Evolutionary conservation across 106 monocot species (phyloP).

Genomic region (Dendrobium chrysotoxum): DNA sequence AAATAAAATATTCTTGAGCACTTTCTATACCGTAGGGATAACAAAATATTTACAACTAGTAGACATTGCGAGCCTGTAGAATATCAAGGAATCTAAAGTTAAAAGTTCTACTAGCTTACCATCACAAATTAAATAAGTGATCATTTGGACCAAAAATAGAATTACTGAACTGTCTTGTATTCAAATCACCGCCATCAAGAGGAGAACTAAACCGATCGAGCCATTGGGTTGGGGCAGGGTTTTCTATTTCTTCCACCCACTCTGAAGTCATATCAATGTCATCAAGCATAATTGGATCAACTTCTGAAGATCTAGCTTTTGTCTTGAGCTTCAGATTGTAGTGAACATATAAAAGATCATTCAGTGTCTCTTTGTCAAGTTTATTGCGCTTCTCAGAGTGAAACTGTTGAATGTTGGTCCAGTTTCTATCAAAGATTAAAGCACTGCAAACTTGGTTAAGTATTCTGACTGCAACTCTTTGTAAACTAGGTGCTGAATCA

Average conservation of each 20-base stretch:
- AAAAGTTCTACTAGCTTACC: neutral
- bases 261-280: conserved; percentile 89
- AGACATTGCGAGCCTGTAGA: neutral
- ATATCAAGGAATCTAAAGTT: neutral
- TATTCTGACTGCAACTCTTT: conserved; percentile 76
- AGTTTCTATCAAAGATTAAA: conserved; percentile 46
- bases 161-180: conserved; percentile 65
- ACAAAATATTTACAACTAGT: neutral
- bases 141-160: conserved; percentile 70
- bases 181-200: conserved; percentile 67
- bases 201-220: conserved; percentile 70
- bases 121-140: conserved; percentile 71
- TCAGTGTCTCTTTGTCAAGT: conserved; percentile 70
- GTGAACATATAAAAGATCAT: conserved; percentile 78
- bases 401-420: conserved; percentile 46
- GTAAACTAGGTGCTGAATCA: conserved; percentile 78
- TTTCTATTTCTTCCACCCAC: conserved; percentile 82
- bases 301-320: conserved; percentile 33
- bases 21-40: neutral
- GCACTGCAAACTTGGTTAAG: conserved; percentile 86
- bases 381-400: conserved; percentile 79
- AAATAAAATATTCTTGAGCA: neutral
- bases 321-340: conserved; percentile 76
- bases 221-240: conserved; percentile 53
- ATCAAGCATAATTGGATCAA: conserved; percentile 63